A percentile compares a stretch with the other conserved stretches of the same genome.
phyloP scores from a whole-genome alignment of 2,329 filamentous ascomycete genomes.

The Fusarium paranaense region DNA sequence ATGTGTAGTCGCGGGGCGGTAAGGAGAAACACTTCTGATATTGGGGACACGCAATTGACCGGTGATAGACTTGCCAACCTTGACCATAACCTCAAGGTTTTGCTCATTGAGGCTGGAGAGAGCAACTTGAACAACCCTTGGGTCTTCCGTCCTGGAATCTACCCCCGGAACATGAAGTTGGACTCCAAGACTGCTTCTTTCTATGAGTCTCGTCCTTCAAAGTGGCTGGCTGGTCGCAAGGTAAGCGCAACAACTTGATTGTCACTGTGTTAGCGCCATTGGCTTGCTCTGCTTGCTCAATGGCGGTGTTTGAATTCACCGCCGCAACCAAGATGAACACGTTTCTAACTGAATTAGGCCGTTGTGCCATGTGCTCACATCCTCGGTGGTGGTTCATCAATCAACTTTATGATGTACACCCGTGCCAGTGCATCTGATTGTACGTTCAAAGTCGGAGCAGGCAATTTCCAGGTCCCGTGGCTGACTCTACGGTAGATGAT shows the following conservation, averaged over 20 bases:
- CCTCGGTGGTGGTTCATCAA: constrained; percentile 77
- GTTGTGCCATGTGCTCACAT: constrained; percentile 81
- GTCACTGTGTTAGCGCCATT: background rate
- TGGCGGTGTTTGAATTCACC: background rate
- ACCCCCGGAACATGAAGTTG: constrained; percentile 81
- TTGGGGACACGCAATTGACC: background rate
- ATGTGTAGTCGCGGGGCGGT: constrained; percentile 63
- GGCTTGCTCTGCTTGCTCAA: background rate
- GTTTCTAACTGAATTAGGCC: constrained; percentile 54
- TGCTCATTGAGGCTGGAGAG: constrained; percentile 78
- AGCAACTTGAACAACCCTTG: constrained; percentile 82
- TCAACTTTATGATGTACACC: constrained; percentile 77
- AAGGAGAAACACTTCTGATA: background rate
- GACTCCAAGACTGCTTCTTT: constrained; percentile 86
- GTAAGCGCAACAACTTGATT: background rate
- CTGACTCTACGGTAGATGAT: constrained; percentile 54
- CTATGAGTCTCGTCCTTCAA: constrained; percentile 80
- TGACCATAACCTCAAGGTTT: constrained; percentile 77
- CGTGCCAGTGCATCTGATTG: constrained; percentile 44
- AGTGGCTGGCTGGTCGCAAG: constrained; percentile 75
- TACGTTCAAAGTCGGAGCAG: background rate
- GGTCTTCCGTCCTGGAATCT: constrained; percentile 81
- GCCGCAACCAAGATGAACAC: too few species aligned
- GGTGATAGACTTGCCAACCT: constrained; percentile 74
- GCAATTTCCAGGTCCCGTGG: too few species aligned